Base-by-base conservation (phyloP, 495 filamentous ascomycete genomes). In the Schizothecium vesticola region DNA sequence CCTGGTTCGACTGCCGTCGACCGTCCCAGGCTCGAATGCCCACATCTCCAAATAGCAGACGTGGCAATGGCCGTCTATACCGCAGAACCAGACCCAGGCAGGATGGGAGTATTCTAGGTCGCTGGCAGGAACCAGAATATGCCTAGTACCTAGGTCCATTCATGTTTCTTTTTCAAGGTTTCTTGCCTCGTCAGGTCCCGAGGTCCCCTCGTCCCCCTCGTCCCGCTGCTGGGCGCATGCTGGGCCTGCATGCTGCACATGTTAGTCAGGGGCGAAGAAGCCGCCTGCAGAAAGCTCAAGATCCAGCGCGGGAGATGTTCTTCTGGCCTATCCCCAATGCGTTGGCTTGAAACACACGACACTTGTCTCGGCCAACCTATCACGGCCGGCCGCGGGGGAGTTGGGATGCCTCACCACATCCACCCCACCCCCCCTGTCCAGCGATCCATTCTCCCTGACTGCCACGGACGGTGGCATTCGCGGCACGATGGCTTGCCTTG, bases 341-440 rank as follows among this genome's bases (percentile, higher is more conserved):
- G 60, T 16, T 59, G 25, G 71, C 71, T 72, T 73, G 74, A 78
- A 79, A 79, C 76, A 74, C 66, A 58, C 68, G 69, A 70, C 70
- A 55, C 29, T 57, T 58, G 59, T 55, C 23, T 36, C 69, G 61
- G 61, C 24, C 67, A 70, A 64, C 70, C 73, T 71, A 72, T 75
- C 70, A 71, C 67, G 4, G 62, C 59, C n/a, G 33, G 21, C 61
- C 12, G 56, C 61, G 63, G 16, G 62, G 43, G 43, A 60, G 33
- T 61, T 64, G 55, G 59, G 56, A 60, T 64, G 60, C 57, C 62
- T 65, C 66, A 43, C 31, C 23, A 28, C 51, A n/a, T 22, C 61
- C 33, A 12, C 58, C 55, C 31, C 64, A 22, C 56, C 43, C 51
- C 51, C 62, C 56, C 25, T 33, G 66, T 62, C 31, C 67, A 63